Base-by-base conservation (phyloP, 345 rosid species). In the Tarenaya hassleriana region DNA sequence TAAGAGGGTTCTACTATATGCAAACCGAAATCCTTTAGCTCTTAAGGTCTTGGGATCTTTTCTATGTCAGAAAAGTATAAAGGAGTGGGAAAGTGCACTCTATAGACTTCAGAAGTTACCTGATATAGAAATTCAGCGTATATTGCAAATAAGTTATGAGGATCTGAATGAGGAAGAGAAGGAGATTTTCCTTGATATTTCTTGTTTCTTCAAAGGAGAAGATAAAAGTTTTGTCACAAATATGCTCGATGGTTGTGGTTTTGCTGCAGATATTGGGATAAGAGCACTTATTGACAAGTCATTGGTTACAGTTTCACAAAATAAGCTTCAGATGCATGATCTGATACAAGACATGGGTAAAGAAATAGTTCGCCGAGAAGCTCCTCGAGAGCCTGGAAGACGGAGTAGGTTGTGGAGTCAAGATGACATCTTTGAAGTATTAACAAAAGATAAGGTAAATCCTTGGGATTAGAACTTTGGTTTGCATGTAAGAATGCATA, bases 121-220 rank as follows among this genome's bases (percentile, higher is more conserved):
- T 35, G 12, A 52, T 15, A 49, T 11, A 5, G 54, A 71, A 6
- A 63, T 74, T 12, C 33, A 7, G 0, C 13, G 34, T 1, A 21
- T 52, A 3, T 27, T 71, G 10, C 49, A 21, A 44, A 55, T 67
- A 16, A 62, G 76, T 8, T 71, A 44, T 7, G 69, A 74, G 29
- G 63, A 58, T 8, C 49, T 75, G 13, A 10, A 48, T 5, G 57
- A 52, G 33, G 14, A 18, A 4, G 60, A 43, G 33, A 61, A 72
- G 57, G 35, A 31, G 8, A n/a, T 75, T 7, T 78, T 78, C 58
- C 65, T 72, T n/a, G 80, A 75, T 41, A 69, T 78, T 53, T 77
- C 75, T 14, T 71, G 75, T 41, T 74, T 74, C 62, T 72, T 71
- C 20, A 68, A 61, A 24, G 66, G 73, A 3, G 45, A 39, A 15